Evolutionary conservation across 768 basidiomycete genomes (phyloP).

Genomic region (Amanita rubescens): DNA sequence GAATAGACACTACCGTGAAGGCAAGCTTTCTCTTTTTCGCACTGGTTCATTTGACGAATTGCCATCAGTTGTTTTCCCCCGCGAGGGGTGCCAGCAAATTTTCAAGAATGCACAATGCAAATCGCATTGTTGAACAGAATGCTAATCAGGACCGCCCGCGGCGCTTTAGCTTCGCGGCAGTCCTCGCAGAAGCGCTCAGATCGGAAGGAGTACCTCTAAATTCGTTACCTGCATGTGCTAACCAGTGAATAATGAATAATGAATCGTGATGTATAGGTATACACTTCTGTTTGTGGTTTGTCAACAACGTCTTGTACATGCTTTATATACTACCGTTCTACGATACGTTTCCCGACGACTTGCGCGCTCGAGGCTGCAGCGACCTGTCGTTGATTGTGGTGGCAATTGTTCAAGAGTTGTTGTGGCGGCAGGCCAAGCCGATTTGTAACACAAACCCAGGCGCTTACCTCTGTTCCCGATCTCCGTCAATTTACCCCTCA

Average conservation of each 20-base stretch:
- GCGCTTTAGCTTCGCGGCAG: slow-evolving; percentile 19
- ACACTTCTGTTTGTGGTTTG: not conserved
- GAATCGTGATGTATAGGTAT: not conserved
- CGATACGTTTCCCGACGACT: slow-evolving; percentile 6
- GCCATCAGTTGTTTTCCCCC: slow-evolving; percentile 58
- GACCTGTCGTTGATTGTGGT: slow-evolving; percentile 12
- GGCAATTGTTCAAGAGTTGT: slow-evolving; percentile 4
- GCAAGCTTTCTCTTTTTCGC: slow-evolving; percentile 25
- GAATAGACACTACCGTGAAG: slow-evolving; percentile 83
- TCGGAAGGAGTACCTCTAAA: not conserved
- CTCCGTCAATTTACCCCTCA: not conserved
- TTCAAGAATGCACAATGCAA: slow-evolving; percentile 46
- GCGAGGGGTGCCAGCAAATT: slow-evolving; percentile 37
- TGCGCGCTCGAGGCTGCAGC: slow-evolving; percentile 10
- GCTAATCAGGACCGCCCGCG: slow-evolving; percentile 25
- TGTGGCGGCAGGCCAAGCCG: slow-evolving; percentile 7
- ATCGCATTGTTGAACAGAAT: slow-evolving; percentile 53
- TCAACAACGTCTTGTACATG: not conserved
- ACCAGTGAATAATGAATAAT: slow-evolving; percentile 2
- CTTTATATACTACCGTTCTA: not conserved
- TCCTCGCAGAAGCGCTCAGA: slow-evolving; percentile 15
- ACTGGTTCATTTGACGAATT: slow-evolving; percentile 3
- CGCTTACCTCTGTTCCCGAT: not conserved
- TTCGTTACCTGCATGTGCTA: slow-evolving; percentile 4
- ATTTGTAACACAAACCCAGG: not conserved